Conservation (phyloP, 2,329 filamentous ascomycete genomes). For the Diaporthe nobilis region DNA sequence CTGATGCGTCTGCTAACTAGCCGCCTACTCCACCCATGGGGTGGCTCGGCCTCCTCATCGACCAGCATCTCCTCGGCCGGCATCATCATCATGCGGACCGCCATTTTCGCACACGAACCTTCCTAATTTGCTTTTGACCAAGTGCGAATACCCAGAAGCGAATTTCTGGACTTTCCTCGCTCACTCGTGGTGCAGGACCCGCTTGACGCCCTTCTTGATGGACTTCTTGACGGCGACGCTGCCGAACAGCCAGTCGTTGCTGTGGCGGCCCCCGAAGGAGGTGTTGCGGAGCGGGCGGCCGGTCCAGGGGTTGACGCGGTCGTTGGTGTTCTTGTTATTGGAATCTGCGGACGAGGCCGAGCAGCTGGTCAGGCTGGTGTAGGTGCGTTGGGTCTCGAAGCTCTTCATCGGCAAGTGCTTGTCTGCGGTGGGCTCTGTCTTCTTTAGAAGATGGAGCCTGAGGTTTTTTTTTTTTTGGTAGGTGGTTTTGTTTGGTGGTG, state of each 20-base stretch:
- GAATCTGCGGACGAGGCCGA: constrained; percentile 11
- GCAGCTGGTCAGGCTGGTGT: constrained; percentile 31
- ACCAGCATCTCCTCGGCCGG: constrained; percentile 10
- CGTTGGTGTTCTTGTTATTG: background rate
- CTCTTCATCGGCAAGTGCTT: constrained; percentile 33
- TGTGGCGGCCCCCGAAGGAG: constrained; percentile 38
- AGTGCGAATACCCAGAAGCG: background rate
- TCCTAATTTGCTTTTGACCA: background rate
- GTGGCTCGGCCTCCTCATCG: constrained; percentile 35
- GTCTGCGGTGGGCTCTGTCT: constrained; percentile 11
- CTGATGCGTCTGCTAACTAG: background rate
- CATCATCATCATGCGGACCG: constrained; percentile 5
- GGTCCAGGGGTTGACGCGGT: constrained; percentile 25
- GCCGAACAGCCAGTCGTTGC: constrained; percentile 41
- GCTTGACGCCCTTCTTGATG: constrained; percentile 36
- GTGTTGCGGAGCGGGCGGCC: constrained; percentile 39
- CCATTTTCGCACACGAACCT: background rate
- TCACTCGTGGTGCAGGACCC: constrained; percentile 9
- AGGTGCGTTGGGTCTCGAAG: constrained; percentile 26
- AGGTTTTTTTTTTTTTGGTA: background rate
- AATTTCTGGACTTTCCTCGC: background rate
- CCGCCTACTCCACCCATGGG: background rate
- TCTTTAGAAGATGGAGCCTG: constrained; percentile 12
- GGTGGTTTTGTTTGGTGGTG: background rate
- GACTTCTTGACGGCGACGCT: constrained; percentile 37